phyloP scores from a whole-genome alignment of 2,329 filamentous ascomycete species.

The Diaporthe australafricana region DNA sequence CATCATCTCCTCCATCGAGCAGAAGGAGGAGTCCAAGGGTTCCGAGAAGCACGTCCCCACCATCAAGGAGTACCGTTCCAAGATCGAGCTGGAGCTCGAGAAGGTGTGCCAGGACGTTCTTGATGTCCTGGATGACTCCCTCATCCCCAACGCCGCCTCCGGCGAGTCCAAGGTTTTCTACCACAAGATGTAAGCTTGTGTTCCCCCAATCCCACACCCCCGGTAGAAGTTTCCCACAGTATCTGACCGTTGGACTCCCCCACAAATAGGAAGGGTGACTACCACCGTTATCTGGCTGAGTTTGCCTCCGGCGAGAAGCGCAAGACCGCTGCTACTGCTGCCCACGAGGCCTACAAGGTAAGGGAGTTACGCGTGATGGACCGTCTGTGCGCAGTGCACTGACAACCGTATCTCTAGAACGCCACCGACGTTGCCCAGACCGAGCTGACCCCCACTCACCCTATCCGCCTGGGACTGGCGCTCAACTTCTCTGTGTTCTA shows the following conservation, averaged over 20 bases:
- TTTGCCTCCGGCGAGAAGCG: slow-evolving; percentile 94
- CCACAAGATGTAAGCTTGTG: slow-evolving; percentile 90
- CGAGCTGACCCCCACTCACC: slow-evolving; percentile 96
- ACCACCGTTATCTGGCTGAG: slow-evolving; percentile 95
- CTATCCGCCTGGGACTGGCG: slow-evolving; percentile 95
- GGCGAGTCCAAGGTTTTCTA: slow-evolving; percentile 99
- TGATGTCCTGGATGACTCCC: slow-evolving; percentile 89
- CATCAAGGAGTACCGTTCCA: slow-evolving; percentile 97
- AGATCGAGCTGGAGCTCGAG: slow-evolving; percentile 98
- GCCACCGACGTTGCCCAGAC: slow-evolving; percentile 98
- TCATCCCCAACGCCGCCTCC: slow-evolving; percentile 95
- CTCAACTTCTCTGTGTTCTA: slow-evolving; percentile 99
- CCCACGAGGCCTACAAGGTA: slow-evolving; percentile 98
- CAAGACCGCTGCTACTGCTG: slow-evolving; percentile 86
- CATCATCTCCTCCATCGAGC: slow-evolving; percentile 99
- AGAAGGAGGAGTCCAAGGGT: slow-evolving; percentile 99
- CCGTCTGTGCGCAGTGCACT: slow-evolving; percentile 12
- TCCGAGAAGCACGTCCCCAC: slow-evolving; percentile 92
- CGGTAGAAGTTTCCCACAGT: background rate
- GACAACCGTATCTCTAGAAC: slow-evolving; percentile 66
- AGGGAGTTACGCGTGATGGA: slow-evolving; percentile 5
- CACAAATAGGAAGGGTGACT: slow-evolving; percentile 88
- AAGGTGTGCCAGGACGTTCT: slow-evolving; percentile 98
- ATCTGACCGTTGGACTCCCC: slow-evolving; percentile 31
- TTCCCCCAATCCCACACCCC: slow-evolving; percentile 40